These are phyloP conservation scores for Phytophthora boehmeriae DNA, from an alignment of 352 stramenopile genomes.

Conservation along the genomic window DNA sequence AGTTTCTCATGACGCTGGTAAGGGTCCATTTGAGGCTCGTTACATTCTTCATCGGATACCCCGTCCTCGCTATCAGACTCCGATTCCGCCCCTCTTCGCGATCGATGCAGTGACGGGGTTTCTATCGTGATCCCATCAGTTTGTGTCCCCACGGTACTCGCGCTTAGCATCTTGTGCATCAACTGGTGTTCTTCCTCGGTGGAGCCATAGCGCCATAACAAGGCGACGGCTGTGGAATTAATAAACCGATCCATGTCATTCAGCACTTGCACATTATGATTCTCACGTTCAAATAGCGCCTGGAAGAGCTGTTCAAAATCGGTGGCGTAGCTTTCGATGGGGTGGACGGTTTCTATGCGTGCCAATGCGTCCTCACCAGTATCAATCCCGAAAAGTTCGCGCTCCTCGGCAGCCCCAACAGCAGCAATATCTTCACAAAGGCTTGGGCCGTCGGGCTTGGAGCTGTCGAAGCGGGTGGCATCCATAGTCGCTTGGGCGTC, in stretches of 20 bases:
- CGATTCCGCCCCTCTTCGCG: conserved; percentile 22
- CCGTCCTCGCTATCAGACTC: conserved; percentile 24
- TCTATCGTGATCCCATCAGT: conserved; percentile 25
- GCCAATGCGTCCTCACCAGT: conserved; percentile 37
- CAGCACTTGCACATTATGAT: conserved; percentile 42
- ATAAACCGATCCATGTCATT: conserved; percentile 75
- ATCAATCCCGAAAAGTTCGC: conserved; percentile 50
- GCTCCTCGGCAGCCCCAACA: conserved; percentile 46
- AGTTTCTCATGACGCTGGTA: not conserved
- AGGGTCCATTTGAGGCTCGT: not conserved
- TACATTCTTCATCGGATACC: conserved; percentile 14
- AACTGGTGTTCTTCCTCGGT: conserved; percentile 51
- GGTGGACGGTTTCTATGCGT: conserved; percentile 44
- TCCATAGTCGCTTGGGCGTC: conserved; percentile 34
- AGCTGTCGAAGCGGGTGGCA: conserved; percentile 27
- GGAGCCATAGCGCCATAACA: conserved; percentile 74
- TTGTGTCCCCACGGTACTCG: conserved; percentile 43
- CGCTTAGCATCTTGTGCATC: conserved; percentile 63
- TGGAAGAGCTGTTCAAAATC: conserved; percentile 70
- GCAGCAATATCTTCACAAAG: conserved; percentile 44
- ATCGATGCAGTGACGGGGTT: conserved; percentile 12
- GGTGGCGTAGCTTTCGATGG: conserved; percentile 56
- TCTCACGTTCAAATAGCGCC: conserved; percentile 45
- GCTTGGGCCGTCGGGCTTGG: conserved; percentile 12
- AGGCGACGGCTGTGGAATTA: conserved; percentile 63